A percentile compares a stretch with the other conserved stretches of the same genome.
Evolutionary conservation across 2,329 filamentous ascomycete genomes (phyloP).

Genomic region (Teratosphaeria epicoccoides): DNA sequence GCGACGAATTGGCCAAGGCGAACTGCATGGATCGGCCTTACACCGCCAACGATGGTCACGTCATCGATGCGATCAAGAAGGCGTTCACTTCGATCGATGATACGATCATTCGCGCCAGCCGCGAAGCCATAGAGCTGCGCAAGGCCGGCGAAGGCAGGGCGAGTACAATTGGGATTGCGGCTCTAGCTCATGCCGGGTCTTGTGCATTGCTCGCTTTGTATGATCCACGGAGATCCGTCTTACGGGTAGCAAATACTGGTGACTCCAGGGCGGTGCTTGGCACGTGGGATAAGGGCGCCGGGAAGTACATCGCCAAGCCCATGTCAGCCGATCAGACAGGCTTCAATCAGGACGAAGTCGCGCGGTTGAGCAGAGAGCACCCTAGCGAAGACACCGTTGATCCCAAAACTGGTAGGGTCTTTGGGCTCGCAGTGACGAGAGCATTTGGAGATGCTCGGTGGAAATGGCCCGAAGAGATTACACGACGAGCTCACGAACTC

Average conservation of each 20-base stretch:
- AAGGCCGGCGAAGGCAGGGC: constrained; percentile 14
- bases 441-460: constrained; percentile 59
- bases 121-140: constrained; percentile 10
- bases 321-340: constrained; percentile 58
- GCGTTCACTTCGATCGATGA: constrained; percentile 32
- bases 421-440: constrained; percentile 52
- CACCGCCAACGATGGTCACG: constrained; percentile 16
- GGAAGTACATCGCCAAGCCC: constrained; percentile 42
- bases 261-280: constrained; percentile 59
- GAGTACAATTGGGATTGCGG: constrained; percentile 21
- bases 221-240: constrained; percentile 41
- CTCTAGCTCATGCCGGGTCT: constrained; percentile 42
- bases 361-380: constrained; percentile 46
- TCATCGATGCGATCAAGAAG: constrained; percentile 29
- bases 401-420: constrained; percentile 45
- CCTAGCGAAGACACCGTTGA: constrained; percentile 51
- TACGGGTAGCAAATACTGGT: constrained; percentile 56
- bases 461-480: constrained; percentile 51
- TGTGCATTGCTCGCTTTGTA: constrained; percentile 55
- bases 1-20: constrained; percentile 10
- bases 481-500: constrained; percentile 34
- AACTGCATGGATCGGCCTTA: constrained; percentile 15
- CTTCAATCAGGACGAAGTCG: constrained; percentile 48
- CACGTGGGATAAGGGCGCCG: constrained; percentile 31
- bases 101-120: constrained; percentile 22